Evolutionary conservation across 179 eudicot genomes (phyloP), one percentile per base, ranked within the genome.

Genomic region (Corrigiola litoralis): DNA sequence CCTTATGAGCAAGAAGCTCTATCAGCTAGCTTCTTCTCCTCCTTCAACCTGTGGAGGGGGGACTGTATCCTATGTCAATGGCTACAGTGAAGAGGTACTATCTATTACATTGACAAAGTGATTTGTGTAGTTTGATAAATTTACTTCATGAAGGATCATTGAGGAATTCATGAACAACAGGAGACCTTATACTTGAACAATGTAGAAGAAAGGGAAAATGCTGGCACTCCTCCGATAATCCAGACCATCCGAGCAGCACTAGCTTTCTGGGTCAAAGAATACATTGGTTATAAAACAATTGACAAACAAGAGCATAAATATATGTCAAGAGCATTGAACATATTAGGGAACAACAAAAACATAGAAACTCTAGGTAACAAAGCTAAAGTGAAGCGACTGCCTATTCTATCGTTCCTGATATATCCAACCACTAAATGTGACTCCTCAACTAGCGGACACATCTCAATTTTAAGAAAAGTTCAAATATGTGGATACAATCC

Each of bases 11-110:
- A 85, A 85, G 46, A 64, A 77, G 21, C 84, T 92, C 2, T 92
- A 92, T 73, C 81, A 56, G 58, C 84, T 92, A 21, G 32, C 68
- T 24, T 63, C 78, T 65, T 78, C 83, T 16, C 72, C 90, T 13
- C 98, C 98, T 14, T 85, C 92, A 1, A 90, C 90, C 10, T 85
- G 89, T 55, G 98, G 98, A 5, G 98, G 98, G 0, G 97, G 98
- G 5, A 84, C 88, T 9, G 97, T 90, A 41, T 50, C 76, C 47
- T 92, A 70, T 75, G 96, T 90, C 61, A 92, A 90, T 65, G 72
- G 80, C 61, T 92, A 73, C 60, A 75, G 34, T 45, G 89, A 87
- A 51, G 68, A 84, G 79, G 96, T 80, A 80, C 24, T 38, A n/a
- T n/a, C n/a, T n/a, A n/a, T n/a, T n/a, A n/a, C n/a, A n/a, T n/a